Percentiles rank a stretch among this genome's conserved stretches.
These are phyloP conservation scores for Citrus sp. DNA, from an alignment of 345 rosid species.

Conservation along the genomic window DNA sequence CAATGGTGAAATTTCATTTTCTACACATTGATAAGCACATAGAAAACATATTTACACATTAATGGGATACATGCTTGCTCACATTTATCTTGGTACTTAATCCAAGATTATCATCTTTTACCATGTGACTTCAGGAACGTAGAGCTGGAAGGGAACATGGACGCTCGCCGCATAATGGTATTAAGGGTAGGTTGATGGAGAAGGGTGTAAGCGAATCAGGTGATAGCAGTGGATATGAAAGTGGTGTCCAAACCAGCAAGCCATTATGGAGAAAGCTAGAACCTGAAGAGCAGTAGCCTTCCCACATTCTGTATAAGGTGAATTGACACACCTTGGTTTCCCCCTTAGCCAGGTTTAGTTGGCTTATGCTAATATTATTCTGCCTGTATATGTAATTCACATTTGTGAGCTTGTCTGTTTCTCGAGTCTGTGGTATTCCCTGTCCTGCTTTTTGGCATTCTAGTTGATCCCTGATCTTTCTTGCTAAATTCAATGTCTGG, in stretches of 20 bases:
- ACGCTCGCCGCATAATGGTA: slow-evolving; percentile 23
- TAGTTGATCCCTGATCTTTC: not conserved
- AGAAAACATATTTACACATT: not conserved
- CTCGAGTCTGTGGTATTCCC: slow-evolving; percentile 13
- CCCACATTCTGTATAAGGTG: slow-evolving; percentile 15
- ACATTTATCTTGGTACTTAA: not conserved
- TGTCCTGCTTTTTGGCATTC: slow-evolving; percentile 1
- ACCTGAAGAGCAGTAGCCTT: slow-evolving; percentile 37
- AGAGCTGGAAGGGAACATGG: slow-evolving; percentile 51
- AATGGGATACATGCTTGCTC: not conserved
- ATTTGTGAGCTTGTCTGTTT: not conserved
- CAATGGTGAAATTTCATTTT: not conserved
- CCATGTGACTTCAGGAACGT: slow-evolving; percentile 46
- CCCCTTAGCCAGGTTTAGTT: not conserved
- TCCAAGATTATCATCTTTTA: not conserved
- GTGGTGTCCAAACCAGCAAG: slow-evolving; percentile 41
- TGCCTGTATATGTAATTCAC: slow-evolving; percentile 10
- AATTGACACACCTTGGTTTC: not conserved
- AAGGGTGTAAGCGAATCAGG: slow-evolving; percentile 58
- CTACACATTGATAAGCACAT: not conserved
- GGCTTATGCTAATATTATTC: not conserved
- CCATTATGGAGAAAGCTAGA: slow-evolving; percentile 44
- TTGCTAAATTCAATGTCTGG: not conserved
- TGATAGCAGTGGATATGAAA: slow-evolving; percentile 75
- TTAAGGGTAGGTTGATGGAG: slow-evolving; percentile 41